phyloP scores from a whole-genome alignment of 129 eudicot genomes.

The Tagetes patula region DNA sequence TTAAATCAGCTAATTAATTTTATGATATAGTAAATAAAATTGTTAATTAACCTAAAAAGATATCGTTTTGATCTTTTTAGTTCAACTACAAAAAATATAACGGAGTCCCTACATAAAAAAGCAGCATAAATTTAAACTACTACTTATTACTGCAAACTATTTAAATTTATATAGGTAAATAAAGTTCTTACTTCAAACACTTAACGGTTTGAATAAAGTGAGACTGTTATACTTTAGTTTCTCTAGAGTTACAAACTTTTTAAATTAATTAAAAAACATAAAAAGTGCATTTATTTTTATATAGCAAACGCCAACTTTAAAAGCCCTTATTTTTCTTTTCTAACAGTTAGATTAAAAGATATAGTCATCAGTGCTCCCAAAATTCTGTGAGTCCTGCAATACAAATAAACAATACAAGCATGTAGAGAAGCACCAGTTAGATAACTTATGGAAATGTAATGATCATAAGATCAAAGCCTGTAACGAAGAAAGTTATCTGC shows the following conservation, averaged over 20 bases:
- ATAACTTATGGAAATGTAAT: slow-evolving; percentile 9
- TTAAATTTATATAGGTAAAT: neutral
- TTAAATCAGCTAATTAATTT: neutral
- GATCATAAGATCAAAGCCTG: neutral
- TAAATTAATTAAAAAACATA: neutral
- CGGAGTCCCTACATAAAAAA: no score
- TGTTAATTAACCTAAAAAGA: neutral
- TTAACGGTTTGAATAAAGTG: neutral
- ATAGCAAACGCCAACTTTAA: neutral
- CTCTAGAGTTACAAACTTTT: neutral
- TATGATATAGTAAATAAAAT: neutral
- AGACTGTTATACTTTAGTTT: neutral
- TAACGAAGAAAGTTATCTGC: slow-evolving; percentile 3
- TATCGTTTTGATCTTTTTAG: neutral
- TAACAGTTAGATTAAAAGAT: neutral
- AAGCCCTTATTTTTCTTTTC: neutral
- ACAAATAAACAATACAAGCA: slow-evolving; percentile 15
- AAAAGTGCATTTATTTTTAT: neutral
- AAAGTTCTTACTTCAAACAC: neutral
- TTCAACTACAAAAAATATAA: neutral
- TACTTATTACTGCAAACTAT: neutral
- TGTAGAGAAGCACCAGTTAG: neutral
- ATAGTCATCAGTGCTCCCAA: neutral
- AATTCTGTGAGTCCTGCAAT: neutral
- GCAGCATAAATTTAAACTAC: no score